Evolutionary conservation across 805 yeast species (phyloP).

Genomic region (Cyberlindnera veronae): DNA sequence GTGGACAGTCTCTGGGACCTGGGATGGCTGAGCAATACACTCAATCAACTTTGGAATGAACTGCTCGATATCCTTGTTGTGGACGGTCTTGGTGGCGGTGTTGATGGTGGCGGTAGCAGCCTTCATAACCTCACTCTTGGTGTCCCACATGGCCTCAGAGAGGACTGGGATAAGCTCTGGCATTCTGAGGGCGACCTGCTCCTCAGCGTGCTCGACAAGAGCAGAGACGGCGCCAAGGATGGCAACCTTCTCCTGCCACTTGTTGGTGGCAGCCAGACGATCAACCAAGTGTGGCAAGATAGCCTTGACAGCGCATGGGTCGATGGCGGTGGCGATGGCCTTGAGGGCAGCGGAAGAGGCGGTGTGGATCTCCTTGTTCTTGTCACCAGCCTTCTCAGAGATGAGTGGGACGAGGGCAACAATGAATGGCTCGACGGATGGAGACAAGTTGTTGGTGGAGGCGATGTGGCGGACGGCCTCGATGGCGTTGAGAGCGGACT

Average conservation of each 20-base stretch:
- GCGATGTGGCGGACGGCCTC: slow-evolving; percentile 86
- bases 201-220: slow-evolving; percentile 91
- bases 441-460: slow-evolving; percentile 68
- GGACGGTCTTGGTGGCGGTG: slow-evolving; percentile 95
- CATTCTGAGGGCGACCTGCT: slow-evolving; percentile 97
- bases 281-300: slow-evolving; percentile 76
- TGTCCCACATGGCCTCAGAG: slow-evolving; percentile 99
- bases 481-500: slow-evolving; percentile 77
- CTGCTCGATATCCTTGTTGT: slow-evolving; percentile 99
- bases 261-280: slow-evolving; percentile 68
- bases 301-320: slow-evolving; percentile 92
- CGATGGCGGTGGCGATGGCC: slow-evolving; percentile 75
- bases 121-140: slow-evolving; percentile 95
- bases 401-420: slow-evolving; percentile 73
- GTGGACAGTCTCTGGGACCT: slow-evolving; percentile 99
- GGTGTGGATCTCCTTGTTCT: slow-evolving; percentile 72
- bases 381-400: slow-evolving; percentile 84
- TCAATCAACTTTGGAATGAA: slow-evolving; percentile 96
- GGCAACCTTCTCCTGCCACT: slow-evolving; percentile 98
- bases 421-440: slow-evolving; percentile 94
- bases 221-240: slow-evolving; percentile 79
- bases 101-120: slow-evolving; percentile 96
- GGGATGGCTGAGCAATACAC: slow-evolving; percentile 95
- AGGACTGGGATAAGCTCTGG: slow-evolving; percentile 98
- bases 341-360: slow-evolving; percentile 75